Evolutionary conservation across 129 eudicot genomes (phyloP), one percentile per base, ranked within the genome.

Genomic region (Ambrosia artemisiifolia): DNA sequence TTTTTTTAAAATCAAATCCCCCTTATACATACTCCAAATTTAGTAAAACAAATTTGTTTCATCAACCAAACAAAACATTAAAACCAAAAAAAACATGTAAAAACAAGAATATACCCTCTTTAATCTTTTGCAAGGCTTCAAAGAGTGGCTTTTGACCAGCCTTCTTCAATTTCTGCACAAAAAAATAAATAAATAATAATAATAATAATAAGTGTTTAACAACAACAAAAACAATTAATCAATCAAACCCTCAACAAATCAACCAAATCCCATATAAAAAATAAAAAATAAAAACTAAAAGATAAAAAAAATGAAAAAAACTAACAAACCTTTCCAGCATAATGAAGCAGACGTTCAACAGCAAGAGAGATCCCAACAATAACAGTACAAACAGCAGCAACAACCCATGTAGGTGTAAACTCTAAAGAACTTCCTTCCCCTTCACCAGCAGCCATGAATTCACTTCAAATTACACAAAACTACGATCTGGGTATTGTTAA

Each of bases 391-490:
- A 90, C 88, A 13, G 65, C 70, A 54, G 96, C 96, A 4, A 90
- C 92, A 53, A 86, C 80, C 96, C 96, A 90, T 33, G 96, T 90
- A 6, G 96, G 96, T 28, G 96, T 90, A 40, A 69, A 87, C 76
- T 90, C 88, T 57, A 90, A 80, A 20, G 84, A 67, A 6, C 65
- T 50, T 0, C 72, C 92, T 62, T 78, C 87, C 3, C 24, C 92
- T 75, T 73, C 89, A 18, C 88, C 87, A 4, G 84, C 96, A 16
- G 89, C 86, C 89, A 84, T 84, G 32, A 46, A 73, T 16, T 44
- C 70, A 32, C 18, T 46, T 59, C 76, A 56, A 24, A 12, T 50
- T 61, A 12, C 30, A 55, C n/a, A 10, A 48, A 63, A 53, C 19
- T 55, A 55, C 18, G 65, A 60, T 24, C 32, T 30, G 42, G 65